Conservation (phyloP, 441 rosid genomes). For the Corymbia citriodora region DNA sequence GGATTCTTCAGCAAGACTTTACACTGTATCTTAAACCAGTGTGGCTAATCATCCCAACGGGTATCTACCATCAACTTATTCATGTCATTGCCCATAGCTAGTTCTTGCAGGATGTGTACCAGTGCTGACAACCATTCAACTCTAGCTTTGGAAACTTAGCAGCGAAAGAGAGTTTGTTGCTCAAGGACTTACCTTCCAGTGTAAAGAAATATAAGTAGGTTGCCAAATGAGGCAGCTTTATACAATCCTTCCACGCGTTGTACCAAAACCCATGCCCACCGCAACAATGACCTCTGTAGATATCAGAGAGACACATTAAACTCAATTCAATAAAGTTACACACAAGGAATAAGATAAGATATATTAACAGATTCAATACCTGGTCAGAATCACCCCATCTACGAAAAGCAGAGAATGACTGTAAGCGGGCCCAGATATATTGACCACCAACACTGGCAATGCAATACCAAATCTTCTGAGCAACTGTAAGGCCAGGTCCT, state of each 20-base stretch:
- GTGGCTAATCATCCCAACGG: background rate
- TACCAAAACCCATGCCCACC: constrained; percentile 69
- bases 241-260: constrained; percentile 80
- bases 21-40: background rate
- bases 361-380: constrained; percentile 23
- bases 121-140: background rate
- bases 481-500: constrained; percentile 82
- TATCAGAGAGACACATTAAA: constrained; percentile 2
- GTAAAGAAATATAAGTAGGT: constrained; percentile 78
- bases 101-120: background rate
- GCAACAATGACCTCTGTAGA: constrained; percentile 76
- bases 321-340: no score
- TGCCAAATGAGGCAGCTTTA: constrained; percentile 85
- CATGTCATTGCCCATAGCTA: background rate
- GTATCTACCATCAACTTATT: background rate
- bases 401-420: constrained; percentile 92
- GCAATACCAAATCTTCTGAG: constrained; percentile 91
- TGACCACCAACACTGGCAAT: constrained; percentile 92
- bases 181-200: constrained; percentile 62
- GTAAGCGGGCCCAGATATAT: constrained; percentile 80
- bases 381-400: constrained; percentile 97
- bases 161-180: background rate
- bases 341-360: background rate
- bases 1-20: background rate
- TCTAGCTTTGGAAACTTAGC: background rate